phyloP scores from a whole-genome alignment of 2,329 filamentous ascomycete genomes.

The Botryotinia calthae region DNA sequence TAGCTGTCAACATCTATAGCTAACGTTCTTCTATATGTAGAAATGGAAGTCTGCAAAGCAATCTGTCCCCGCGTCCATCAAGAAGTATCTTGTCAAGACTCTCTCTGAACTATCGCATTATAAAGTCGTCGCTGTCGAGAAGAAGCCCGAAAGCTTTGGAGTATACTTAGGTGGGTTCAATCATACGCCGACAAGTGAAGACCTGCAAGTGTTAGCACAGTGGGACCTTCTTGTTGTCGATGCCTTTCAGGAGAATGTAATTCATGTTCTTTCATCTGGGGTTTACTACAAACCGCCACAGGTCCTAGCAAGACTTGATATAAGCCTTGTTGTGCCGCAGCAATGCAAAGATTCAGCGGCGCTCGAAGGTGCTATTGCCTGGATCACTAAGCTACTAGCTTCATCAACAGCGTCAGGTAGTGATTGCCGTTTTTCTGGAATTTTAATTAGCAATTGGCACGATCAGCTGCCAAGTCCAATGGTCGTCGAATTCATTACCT shows the following conservation, averaged over 20 bases:
- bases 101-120: conserved; percentile 24
- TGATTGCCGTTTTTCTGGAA: conserved; percentile 27
- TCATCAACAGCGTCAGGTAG: conserved; percentile 25
- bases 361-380: conserved; percentile 1
- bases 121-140: conserved; percentile 23
- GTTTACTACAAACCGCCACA: conserved; percentile 26
- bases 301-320: conserved; percentile 30
- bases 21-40: conserved; percentile 13
- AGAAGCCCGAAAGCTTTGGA: conserved; percentile 36
- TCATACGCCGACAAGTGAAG: conserved; percentile 36
- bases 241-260: conserved; percentile 41
- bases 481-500: conserved; percentile 29
- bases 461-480: conserved; percentile 21
- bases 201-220: conserved; percentile 41
- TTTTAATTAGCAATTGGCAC: conserved; percentile 31
- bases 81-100: conserved; percentile 24
- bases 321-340: conserved; percentile 22
- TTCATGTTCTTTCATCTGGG: conserved; percentile 37
- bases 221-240: conserved; percentile 48
- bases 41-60: conserved; percentile 21
- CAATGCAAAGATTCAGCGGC: conserved; percentile 8
- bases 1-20: background rate
- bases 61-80: conserved; percentile 22
- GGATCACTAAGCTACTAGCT: conserved; percentile 18
- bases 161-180: conserved; percentile 45